Evolutionary conservation across 2,329 filamentous ascomycete genomes (phyloP), one percentile per base, ranked within the genome.

Genomic region (Rutstroemia sp.): DNA sequence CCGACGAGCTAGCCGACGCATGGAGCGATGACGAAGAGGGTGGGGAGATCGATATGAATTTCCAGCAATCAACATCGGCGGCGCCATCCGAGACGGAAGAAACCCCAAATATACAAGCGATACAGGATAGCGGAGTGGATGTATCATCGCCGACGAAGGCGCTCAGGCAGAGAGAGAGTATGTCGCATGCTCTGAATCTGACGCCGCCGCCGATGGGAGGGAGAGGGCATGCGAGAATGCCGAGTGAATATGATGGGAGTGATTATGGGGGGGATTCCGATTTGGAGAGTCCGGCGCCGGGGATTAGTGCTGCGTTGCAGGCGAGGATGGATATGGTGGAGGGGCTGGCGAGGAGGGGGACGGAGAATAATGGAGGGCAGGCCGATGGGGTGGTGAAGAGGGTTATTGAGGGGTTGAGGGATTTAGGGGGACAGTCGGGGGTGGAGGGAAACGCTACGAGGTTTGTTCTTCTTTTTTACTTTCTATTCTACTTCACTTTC

Each of bases 1-100:
- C 89, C 1, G 89, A 92, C 71, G 89, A 94, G 71, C 75, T 94
- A 49, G 89, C 86, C 1, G 87, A 88, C 66, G 84, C 85, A 4
- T 82, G 87, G 70, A 83, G 81, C 45, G 83, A 83, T 37, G 86
- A 83, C 8, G 82, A 80, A 56, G 83, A 82, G 42, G 82, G 84
- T 41, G 77, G 75, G 45, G 75, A 77, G 30, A 71, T 73, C 5
- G 72, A 71, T 54, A 72, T 75, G 67, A 71, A 67, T 60, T 68
- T 75, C 45, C 66, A 66, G 50, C 41, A 44, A 23, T 21, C 46
- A 1, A 30, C 46, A 14, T 45, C 42, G 2, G 14, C 46, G 8
- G 0, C 38, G 23, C 14, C 42, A 6, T 50, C 46, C 12, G 53
- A 55, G 42, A 25, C 27, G 49, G 63, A 68, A 23, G 58, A 41